Evolutionary conservation across 345 rosid species (phyloP).

Genomic region (Syzygium aqueum): DNA sequence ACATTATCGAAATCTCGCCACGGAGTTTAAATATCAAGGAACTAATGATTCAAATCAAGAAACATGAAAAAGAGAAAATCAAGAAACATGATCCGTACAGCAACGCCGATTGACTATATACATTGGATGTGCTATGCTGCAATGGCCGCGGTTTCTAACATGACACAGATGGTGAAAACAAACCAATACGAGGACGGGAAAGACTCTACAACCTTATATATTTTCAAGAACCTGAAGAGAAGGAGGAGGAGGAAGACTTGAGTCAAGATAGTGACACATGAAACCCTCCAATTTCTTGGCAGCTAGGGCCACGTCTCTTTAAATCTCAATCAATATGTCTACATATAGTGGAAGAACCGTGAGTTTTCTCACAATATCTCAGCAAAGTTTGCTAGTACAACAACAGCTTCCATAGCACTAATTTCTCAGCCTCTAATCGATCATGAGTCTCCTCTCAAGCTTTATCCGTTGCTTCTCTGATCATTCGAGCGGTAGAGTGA

Average conservation of each 20-base stretch:
- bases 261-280: neutral
- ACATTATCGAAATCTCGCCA: too few relatives aligned
- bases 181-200: too few relatives aligned
- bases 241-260: neutral
- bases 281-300: neutral
- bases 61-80: too few relatives aligned
- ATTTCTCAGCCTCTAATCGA: neutral
- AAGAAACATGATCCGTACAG: too few relatives aligned
- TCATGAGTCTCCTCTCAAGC: neutral
- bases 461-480: slow-evolving; percentile 12
- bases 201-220: neutral
- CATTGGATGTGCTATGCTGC: too few relatives aligned
- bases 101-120: too few relatives aligned
- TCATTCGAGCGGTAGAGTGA: neutral
- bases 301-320: neutral
- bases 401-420: neutral
- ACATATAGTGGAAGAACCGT: neutral
- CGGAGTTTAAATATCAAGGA: too few relatives aligned
- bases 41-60: too few relatives aligned
- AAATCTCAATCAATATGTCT: neutral
- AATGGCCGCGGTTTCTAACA: too few relatives aligned
- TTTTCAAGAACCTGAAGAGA: neutral
- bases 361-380: neutral
- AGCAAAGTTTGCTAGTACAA: neutral
- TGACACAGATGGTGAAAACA: too few relatives aligned